These are phyloP conservation scores for Isabelozyma gotoi DNA, from an alignment of 805 yeast genomes.

Conservation along the genomic window DNA sequence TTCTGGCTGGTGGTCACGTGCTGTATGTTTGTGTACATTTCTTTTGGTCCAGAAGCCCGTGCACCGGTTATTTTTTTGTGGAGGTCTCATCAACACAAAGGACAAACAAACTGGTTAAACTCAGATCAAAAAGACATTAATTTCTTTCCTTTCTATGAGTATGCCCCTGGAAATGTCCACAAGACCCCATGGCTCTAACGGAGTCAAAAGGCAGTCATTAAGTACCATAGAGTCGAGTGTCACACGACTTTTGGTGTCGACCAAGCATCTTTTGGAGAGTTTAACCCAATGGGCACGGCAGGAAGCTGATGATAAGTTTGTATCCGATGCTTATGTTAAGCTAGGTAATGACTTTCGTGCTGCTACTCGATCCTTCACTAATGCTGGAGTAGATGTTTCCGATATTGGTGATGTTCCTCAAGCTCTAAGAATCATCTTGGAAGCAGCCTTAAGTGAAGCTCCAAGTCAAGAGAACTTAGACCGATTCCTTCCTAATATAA, in stretches of 20 bases:
- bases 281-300: slow-evolving; percentile 88
- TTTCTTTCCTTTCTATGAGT: background rate
- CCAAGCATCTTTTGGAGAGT: slow-evolving; percentile 83
- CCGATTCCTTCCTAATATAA: slow-evolving; percentile 74
- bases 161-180: background rate
- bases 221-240: slow-evolving; percentile 74
- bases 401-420: slow-evolving; percentile 92
- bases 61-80: background rate
- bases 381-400: slow-evolving; percentile 75
- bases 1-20: too few relatives aligned
- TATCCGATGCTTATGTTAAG: slow-evolving; percentile 86
- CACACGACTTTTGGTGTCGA: slow-evolving; percentile 76
- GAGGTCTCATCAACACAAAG: too few relatives aligned
- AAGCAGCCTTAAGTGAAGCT: slow-evolving; percentile 79
- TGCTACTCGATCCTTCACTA: slow-evolving; percentile 75
- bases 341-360: slow-evolving; percentile 92
- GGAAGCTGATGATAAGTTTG: slow-evolving; percentile 76
- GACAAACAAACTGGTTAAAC: background rate
- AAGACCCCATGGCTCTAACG: background rate
- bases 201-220: slow-evolving; percentile 22
- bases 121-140: background rate
- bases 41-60: too few relatives aligned
- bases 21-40: too few relatives aligned
- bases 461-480: slow-evolving; percentile 85
- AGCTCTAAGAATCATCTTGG: slow-evolving; percentile 73